Conservation (phyloP, 805 yeast genomes). For the Wickerhamomyces ciferrii region DNA sequence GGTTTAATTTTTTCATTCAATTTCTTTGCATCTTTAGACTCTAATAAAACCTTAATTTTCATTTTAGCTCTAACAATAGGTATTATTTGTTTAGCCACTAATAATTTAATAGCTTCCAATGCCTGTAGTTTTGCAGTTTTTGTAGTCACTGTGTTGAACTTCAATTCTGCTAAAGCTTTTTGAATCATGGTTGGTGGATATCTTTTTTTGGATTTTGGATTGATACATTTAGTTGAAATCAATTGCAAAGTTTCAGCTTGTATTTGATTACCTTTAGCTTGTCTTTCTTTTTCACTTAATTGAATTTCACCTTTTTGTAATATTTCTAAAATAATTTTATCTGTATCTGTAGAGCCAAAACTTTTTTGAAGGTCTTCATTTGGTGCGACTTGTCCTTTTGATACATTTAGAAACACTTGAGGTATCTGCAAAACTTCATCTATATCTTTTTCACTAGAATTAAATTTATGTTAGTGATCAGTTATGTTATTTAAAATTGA, state of each 20-base stretch:
- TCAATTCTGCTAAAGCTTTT: slow-evolving; percentile 72
- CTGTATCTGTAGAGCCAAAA: slow-evolving; percentile 73
- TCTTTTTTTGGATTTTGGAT: slow-evolving; percentile 83
- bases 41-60: slow-evolving; percentile 69
- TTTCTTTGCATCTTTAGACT: slow-evolving; percentile 45
- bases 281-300: slow-evolving; percentile 88
- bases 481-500: no score
- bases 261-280: slow-evolving; percentile 62
- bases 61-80: slow-evolving; percentile 94
- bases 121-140: slow-evolving; percentile 86
- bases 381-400: slow-evolving; percentile 91
- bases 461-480: slow-evolving; percentile 2
- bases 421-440: slow-evolving; percentile 96
- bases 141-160: slow-evolving; percentile 69
- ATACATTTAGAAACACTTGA: slow-evolving; percentile 88
- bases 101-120: slow-evolving; percentile 77
- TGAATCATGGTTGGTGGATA: slow-evolving; percentile 94
- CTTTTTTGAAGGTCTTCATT: slow-evolving; percentile 71
- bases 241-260: slow-evolving; percentile 80
- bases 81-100: slow-evolving; percentile 74
- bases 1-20: slow-evolving; percentile 36
- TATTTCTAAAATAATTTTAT: slow-evolving; percentile 74
- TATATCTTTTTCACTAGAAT: slow-evolving; percentile 67
- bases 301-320: slow-evolving; percentile 91
- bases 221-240: slow-evolving; percentile 85